Evolutionary conservation across 768 basidiomycete genomes (phyloP).

Genomic region (Termitomyces sp.): DNA sequence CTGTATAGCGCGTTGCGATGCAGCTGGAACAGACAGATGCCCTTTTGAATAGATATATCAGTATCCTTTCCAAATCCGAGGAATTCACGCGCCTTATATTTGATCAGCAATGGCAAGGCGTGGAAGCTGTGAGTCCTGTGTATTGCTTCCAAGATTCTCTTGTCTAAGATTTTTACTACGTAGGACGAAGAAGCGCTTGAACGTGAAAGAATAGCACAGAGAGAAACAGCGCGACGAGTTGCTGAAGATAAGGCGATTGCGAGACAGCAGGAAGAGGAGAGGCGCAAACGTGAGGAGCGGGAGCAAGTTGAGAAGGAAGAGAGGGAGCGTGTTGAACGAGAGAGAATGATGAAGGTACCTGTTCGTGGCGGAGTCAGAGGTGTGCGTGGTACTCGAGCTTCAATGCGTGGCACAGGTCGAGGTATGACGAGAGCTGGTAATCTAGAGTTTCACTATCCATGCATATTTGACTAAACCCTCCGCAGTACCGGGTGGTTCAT

Average conservation of each 20-base stretch:
- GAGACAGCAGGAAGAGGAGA: slow-evolving; percentile 35
- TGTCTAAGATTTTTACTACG: neutral
- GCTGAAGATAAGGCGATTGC: slow-evolving; percentile 41
- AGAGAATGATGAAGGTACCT: slow-evolving; percentile 36
- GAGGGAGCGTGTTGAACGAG: slow-evolving; percentile 39
- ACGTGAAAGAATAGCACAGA: slow-evolving; percentile 43
- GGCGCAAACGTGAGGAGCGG: slow-evolving; percentile 45
- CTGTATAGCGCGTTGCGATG: slow-evolving; percentile 52
- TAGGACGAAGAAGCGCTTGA: slow-evolving; percentile 62
- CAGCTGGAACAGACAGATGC: slow-evolving; percentile 72
- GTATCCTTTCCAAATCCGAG: slow-evolving; percentile 67
- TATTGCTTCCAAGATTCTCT: neutral
- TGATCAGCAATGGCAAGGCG: slow-evolving; percentile 75
- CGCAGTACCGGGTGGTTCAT: slow-evolving; percentile 1
- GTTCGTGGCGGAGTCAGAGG: slow-evolving; percentile 61
- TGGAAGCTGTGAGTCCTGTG: slow-evolving; percentile 53
- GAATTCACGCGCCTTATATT: slow-evolving; percentile 64
- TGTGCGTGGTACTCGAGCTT: slow-evolving; percentile 69
- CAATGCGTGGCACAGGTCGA: slow-evolving; percentile 45
- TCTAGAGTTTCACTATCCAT: neutral
- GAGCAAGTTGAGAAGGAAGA: slow-evolving; percentile 39
- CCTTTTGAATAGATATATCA: slow-evolving; percentile 72
- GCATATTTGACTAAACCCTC: neutral
- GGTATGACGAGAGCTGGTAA: slow-evolving; percentile 36
- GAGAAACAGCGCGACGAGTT: slow-evolving; percentile 37